A percentile compares a stretch with the other conserved stretches of the same genome.
Conservation (phyloP, 768 basidiomycete species). For the Candolleomyces aberdarensis region DNA sequence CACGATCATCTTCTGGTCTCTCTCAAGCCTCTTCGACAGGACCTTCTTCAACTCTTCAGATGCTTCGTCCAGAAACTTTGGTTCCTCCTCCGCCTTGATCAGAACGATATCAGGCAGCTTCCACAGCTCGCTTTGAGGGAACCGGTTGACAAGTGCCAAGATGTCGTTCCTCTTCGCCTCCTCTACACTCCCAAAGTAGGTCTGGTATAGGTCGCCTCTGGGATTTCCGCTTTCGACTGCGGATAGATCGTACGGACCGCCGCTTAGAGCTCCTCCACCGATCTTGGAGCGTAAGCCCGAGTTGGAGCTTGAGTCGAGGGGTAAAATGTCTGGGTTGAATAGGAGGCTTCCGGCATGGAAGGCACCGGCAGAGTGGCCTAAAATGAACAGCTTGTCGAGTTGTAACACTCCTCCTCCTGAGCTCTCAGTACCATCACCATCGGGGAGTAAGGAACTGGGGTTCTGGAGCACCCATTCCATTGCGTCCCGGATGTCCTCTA, state of each 20-base stretch:
- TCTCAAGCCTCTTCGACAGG: slow-evolving; percentile 33
- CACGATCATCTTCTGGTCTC: slow-evolving; percentile 31
- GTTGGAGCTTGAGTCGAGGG: slow-evolving; percentile 13
- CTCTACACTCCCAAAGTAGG: slow-evolving; percentile 25
- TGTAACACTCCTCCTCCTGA: slow-evolving; percentile 26
- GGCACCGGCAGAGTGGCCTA: slow-evolving; percentile 65
- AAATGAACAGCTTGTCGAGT: slow-evolving; percentile 39
- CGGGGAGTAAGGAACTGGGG: slow-evolving; percentile 23
- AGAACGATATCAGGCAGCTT: slow-evolving; percentile 46
- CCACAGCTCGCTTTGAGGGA: slow-evolving; percentile 31
- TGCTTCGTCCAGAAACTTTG: slow-evolving; percentile 36
- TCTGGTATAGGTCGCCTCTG: slow-evolving; percentile 26
- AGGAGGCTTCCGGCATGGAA: slow-evolving; percentile 45
- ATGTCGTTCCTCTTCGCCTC: slow-evolving; percentile 31
- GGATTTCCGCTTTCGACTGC: slow-evolving; percentile 19
- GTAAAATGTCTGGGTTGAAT: slow-evolving; percentile 33
- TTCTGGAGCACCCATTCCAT: slow-evolving; percentile 49
- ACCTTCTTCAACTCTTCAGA: slow-evolving; percentile 35
- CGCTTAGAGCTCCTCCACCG: slow-evolving; percentile 43
- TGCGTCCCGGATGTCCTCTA: slow-evolving; percentile 59
- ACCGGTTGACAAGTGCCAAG: slow-evolving; percentile 34
- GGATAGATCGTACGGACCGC: slow-evolving; percentile 41
- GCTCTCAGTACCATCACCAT: slow-evolving; percentile 16
- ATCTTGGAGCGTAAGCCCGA: slow-evolving; percentile 30
- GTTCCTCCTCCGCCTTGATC: slow-evolving; percentile 53